A percentile compares a stretch with the other conserved stretches of the same genome.
Evolutionary conservation across 2,329 filamentous ascomycete genomes (phyloP).

Genomic region (Colletotrichum scovillei): DNA sequence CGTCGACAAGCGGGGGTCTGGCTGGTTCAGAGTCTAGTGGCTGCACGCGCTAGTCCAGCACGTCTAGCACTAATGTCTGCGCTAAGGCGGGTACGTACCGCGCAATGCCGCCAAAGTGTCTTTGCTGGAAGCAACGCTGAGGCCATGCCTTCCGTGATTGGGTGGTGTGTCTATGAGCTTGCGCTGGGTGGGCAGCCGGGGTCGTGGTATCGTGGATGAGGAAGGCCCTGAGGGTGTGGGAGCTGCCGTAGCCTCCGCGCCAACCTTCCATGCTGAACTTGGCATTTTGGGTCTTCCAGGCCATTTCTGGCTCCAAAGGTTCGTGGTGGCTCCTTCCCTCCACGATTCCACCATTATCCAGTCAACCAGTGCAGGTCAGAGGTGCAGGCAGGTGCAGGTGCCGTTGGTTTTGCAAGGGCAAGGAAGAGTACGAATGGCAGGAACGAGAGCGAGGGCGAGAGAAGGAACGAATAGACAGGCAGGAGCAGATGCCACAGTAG

Average conservation of each 20-base stretch:
- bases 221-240: slow-evolving; percentile 4
- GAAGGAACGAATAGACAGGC: neutral
- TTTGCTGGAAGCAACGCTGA: slow-evolving; percentile 18
- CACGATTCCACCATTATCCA: neutral
- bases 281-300: neutral
- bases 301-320: neutral
- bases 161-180: slow-evolving; percentile 1
- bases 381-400: neutral
- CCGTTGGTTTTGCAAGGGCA: neutral
- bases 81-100: slow-evolving; percentile 13
- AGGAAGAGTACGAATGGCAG: slow-evolving; percentile 2
- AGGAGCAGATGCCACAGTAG: neutral
- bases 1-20: slow-evolving; percentile 32
- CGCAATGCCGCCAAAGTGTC: slow-evolving; percentile 13
- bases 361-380: neutral
- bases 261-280: neutral
- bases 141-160: slow-evolving; percentile 9
- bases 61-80: neutral
- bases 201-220: neutral
- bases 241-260: slow-evolving; percentile 30
- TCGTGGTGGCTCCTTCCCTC: neutral
- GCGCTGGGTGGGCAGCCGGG: neutral
- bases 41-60: neutral
- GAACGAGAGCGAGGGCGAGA: neutral
- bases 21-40: slow-evolving; percentile 15